Base-by-base conservation (phyloP, 257 asterid species). In the Thymus quinquecostatus region DNA sequence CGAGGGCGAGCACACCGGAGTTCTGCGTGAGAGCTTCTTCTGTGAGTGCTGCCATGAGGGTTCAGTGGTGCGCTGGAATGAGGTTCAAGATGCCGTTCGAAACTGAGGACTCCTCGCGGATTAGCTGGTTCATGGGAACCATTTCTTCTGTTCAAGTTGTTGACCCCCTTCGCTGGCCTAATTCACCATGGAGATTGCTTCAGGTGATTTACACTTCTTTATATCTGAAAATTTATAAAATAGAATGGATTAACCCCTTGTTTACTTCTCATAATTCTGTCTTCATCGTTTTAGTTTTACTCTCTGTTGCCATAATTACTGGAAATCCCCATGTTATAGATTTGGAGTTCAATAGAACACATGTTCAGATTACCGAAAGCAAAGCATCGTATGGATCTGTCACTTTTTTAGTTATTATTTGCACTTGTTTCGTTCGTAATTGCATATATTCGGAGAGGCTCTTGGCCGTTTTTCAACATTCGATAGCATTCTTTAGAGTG, bases 61-160 rank as follows among this genome's bases (percentile, higher is more conserved):
- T 76, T 13, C 73, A 78, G 70, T 82, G 87, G 90, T 80, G 71
- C 32, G 40, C 83, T 2, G 90, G 90, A 34, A 81, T 83, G 86
- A 85, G 84, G 78, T 85, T 85, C 75, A 85, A 83, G 81, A 85
- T 85, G 90, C 75, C 86, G 0, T 79, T 85, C 66, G 90, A 85
- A 60, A 83, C 84, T 0, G 88, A 85, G 77, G 88, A 85, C 57
- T 78, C 83, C 2, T 80, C 88, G 0, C 62, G 86, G 40, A 83
- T 81, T 40, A 83, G 86, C 75, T 85, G 88, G 90, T 85, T 78
- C 73, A 80, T 73, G 82, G 90, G 88, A 14, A 83, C 90, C 27
- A 64, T 83, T 30, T 62, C 88, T 55, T 68, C 80, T 60, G 86
- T 77, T 62, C 84, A 79, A 68, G 71, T 74, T 40, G 72, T 71